Conservation (phyloP, 805 yeast genomes). For the Ogataea salicorniae region DNA sequence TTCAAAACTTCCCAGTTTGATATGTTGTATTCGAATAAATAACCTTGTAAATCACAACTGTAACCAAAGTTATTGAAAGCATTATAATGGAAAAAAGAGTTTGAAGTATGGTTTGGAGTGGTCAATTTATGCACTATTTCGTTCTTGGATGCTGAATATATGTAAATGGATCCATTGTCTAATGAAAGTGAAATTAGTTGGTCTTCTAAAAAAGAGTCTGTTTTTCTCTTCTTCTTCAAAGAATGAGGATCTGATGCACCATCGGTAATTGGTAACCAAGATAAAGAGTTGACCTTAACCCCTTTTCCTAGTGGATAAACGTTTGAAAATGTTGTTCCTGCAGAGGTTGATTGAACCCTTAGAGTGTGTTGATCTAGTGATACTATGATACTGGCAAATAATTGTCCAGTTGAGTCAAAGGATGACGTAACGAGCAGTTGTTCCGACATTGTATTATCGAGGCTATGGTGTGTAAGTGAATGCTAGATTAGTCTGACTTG, state of each 20-base stretch:
- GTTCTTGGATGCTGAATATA: conserved; percentile 65
- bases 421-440: conserved; percentile 32
- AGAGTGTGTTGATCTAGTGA: conserved; percentile 70
- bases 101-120: conserved; percentile 11
- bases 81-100: conserved; percentile 43
- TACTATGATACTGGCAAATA: conserved; percentile 58
- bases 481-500: too few relatives aligned
- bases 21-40: conserved; percentile 59
- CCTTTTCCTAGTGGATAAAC: conserved; percentile 52
- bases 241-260: conserved; percentile 5
- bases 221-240: conserved; percentile 28
- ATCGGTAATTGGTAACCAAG: conserved; percentile 41
- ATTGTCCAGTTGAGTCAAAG: conserved; percentile 60
- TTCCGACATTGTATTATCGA: conserved; percentile 2
- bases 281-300: conserved; percentile 40
- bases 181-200: conserved; percentile 56
- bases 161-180: conserved; percentile 55
- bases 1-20: conserved; percentile 36
- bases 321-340: conserved; percentile 31
- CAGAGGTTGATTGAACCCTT: conserved; percentile 49
- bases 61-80: conserved; percentile 42
- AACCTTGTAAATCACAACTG: conserved; percentile 56
- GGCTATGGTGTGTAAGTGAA: neutral
- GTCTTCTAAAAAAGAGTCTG: conserved; percentile 29
- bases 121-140: conserved; percentile 48